These are phyloP conservation scores for Artemisia princeps DNA, from an alignment of 140 eudicot species.

Conservation along the genomic window DNA sequence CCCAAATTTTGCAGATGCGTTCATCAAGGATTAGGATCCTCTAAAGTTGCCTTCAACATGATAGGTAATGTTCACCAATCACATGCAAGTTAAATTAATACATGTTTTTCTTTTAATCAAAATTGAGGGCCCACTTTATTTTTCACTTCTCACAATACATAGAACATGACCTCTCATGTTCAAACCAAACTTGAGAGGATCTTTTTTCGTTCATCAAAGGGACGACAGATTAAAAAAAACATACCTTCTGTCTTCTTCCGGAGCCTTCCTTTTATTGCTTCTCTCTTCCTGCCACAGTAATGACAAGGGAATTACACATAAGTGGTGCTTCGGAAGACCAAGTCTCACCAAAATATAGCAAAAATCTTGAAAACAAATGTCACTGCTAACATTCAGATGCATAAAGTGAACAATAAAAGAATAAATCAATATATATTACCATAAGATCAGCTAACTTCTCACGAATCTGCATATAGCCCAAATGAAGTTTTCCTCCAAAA, in stretches of 20 bases:
- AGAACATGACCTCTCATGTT: no score
- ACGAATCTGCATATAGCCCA: constrained; percentile 98
- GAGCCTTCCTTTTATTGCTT: constrained; percentile 58
- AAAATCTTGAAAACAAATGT: neutral
- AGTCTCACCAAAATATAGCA: neutral
- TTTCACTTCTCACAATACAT: no score
- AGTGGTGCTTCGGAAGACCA: constrained; percentile 8
- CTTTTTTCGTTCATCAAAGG: neutral
- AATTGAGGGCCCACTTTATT: no score
- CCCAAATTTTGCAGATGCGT: neutral
- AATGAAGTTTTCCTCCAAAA: constrained; percentile 96
- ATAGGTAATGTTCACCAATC: no score
- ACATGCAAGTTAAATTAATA: no score
- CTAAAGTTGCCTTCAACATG: no score
- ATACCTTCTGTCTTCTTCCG: constrained; percentile 78
- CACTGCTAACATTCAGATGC: neutral
- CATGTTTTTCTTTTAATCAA: no score
- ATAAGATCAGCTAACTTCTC: constrained; percentile 87
- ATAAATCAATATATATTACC: constrained; percentile 32
- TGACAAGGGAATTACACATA: constrained; percentile 15
- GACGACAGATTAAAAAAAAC: neutral
- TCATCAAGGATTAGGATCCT: neutral
- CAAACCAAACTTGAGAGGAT: no score
- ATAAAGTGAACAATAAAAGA: neutral
- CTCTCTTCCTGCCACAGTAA: constrained; percentile 71